phyloP scores from a whole-genome alignment of 169 alveolate species.

The Eimeria praecox region DNA sequence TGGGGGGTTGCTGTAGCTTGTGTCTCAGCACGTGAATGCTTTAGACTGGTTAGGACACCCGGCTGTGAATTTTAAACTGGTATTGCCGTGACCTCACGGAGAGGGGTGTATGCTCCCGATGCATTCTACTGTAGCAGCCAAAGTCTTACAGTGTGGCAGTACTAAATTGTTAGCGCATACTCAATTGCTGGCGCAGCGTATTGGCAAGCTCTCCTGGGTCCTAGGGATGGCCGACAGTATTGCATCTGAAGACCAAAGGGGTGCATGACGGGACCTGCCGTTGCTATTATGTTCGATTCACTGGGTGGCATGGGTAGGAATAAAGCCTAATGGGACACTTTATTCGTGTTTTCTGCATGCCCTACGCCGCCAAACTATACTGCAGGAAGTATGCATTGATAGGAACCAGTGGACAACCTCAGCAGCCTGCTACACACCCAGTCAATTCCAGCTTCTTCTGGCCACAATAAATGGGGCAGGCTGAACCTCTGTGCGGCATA shows the following conservation, averaged over 20 bases:
- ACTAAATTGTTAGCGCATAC: background rate
- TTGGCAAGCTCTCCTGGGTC: background rate
- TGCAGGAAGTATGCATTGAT: too few species aligned
- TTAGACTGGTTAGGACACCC: background rate
- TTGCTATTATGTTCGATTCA: background rate
- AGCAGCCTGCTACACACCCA: background rate
- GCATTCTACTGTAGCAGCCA: background rate
- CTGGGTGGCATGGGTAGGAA: background rate
- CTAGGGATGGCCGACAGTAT: too few species aligned
- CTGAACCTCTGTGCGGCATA: background rate
- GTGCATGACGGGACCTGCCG: background rate
- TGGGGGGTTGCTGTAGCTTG: background rate
- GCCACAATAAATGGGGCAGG: background rate
- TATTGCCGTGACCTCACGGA: background rate
- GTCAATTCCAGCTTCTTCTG: background rate
- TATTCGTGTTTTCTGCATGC: background rate
- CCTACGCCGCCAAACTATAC: background rate
- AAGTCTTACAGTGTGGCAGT: background rate
- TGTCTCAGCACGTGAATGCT: background rate
- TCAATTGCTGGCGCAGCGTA: background rate
- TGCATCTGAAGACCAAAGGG: background rate
- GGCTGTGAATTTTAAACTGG: background rate
- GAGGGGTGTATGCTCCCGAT: background rate
- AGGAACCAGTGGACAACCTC: too few species aligned
- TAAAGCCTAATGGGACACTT: too few species aligned